Conservation (phyloP, 148 eudicot species). For the Chenopodium suecicum region DNA sequence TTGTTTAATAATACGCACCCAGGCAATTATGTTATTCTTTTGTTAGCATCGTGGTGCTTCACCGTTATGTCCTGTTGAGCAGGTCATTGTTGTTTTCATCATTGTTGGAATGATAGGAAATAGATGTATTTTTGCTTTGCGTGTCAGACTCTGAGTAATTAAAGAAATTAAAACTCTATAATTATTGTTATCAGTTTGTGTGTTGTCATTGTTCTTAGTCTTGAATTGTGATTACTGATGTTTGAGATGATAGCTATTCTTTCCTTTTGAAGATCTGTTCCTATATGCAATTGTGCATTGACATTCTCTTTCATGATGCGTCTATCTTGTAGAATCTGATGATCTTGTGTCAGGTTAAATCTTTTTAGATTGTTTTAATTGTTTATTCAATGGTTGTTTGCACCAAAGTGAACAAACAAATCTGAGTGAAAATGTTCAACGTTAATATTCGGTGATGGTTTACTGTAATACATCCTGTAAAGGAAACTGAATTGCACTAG, state of each 20-base stretch:
- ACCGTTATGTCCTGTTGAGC: no score
- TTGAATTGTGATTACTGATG: not conserved
- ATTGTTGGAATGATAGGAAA: slow-evolving; percentile 8
- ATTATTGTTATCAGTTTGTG: not conserved
- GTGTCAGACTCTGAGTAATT: not conserved
- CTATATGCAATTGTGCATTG: not conserved
- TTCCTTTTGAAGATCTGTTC: not conserved
- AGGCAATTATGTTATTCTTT: no score
- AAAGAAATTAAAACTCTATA: not conserved
- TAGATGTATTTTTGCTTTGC: not conserved
- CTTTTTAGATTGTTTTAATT: slow-evolving; percentile 20
- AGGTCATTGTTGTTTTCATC: not conserved
- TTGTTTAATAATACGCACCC: no score
- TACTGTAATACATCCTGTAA: not conserved
- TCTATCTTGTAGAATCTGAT: slow-evolving; percentile 53
- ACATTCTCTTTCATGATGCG: slow-evolving; percentile 13
- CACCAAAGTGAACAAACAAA: not conserved
- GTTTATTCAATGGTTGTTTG: not conserved
- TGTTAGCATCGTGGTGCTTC: no score
- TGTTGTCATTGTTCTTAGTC: not conserved
- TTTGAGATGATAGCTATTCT: not conserved
- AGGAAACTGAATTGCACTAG: not conserved
- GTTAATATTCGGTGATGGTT: not conserved
- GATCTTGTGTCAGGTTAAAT: slow-evolving; percentile 54
- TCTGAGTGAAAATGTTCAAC: not conserved